Base-by-base conservation (phyloP, 345 rosid genomes). In the Acer campestre region DNA sequence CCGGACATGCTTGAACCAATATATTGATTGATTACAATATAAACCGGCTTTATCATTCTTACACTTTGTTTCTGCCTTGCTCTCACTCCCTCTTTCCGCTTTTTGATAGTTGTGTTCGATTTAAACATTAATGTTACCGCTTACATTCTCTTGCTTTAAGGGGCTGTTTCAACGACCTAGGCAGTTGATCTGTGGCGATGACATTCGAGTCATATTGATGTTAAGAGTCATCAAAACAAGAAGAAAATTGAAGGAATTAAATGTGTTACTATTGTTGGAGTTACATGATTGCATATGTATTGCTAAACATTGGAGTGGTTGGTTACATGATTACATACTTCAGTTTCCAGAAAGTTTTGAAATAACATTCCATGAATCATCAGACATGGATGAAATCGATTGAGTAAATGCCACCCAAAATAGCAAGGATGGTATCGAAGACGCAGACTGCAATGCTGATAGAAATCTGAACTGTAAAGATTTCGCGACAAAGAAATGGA, bases 401-500 rank as follows among this genome's bases (percentile, higher is more conserved):
- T 38, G 40, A 51, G 82, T 71, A 62, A 84, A 76, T 48, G 70
- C 78, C 7, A 76, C 78, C 77, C 81, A 73, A 8, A 84, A 68
- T 7, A 73, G 65, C 80, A 71, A 2, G 4, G 81, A 71, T 42
- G 78, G 16, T 3, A 61, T 1, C n/a, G 73, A 78, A 61, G 78
- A 75, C 3, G n/a, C 42, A 6, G 68, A 5, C n/a, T 61, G 62
- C 68, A 61, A 23, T 7, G n/a, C 46, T 3, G 71, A 22, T 40
- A 51, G 51, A 18, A 29, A 75, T 70, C 73, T 70, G 35, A 77
- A 53, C 78, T 80, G 83, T 3, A 74, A 42, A 23, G 71, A 77
- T 56, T 46, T 80, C 3, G 80, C 59, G n/a, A 75, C 23, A 25
- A 66, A 77, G 75, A 77, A 77, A 67, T 71, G 73, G 16, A 75